Evolutionary conservation across 768 basidiomycete species (phyloP), one percentile per base, ranked within the genome.

Genomic region (Leccinum arenicola): DNA sequence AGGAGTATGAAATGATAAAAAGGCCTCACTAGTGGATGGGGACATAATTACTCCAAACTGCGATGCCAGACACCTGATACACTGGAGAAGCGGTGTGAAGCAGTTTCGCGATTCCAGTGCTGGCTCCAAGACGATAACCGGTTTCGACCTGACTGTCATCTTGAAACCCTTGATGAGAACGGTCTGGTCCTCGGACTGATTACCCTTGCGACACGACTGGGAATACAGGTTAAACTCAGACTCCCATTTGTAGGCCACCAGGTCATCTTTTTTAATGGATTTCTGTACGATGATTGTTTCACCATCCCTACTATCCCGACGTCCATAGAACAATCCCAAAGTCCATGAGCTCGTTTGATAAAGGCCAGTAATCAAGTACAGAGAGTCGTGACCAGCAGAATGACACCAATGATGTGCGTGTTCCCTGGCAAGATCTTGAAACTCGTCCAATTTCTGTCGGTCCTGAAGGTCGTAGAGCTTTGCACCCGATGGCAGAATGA

Each of bases 91-190:
- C 25, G 7, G 1, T 10, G 23, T 15, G 25, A 36, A 0, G 11
- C 11, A 19, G 6, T 33, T 12, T 33, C 10, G 33, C 33, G 33
- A 33, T 12, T 5, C 33, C 11, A 10, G 33, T 33, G 9, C 33
- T 12, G 10, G 33, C 33, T 4, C 11, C 33, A 33, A 11, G 9
- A 25, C 23, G 23, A 25, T 25, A 25, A 60, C 47, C 40, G 8
- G n/a, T 48, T 3, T 11, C 51, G 27, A 27, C n/a, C 53, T 61
- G 19, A 56, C 50, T 21, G 45, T 49, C 7, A 61, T 54, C 47
- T 38, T 55, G 43, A 63, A 61, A 3, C 62, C 60, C n/a, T 47
- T 47, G 15, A 63, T 48, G 25, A 63, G 19, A 12, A 63, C 14
- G 6, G 62, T 61, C 50, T 63, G 62, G 31, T 63, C 58, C 29